Evolutionary conservation across 257 asterid species (phyloP).

Genomic region (Solanum gandarillasii): DNA sequence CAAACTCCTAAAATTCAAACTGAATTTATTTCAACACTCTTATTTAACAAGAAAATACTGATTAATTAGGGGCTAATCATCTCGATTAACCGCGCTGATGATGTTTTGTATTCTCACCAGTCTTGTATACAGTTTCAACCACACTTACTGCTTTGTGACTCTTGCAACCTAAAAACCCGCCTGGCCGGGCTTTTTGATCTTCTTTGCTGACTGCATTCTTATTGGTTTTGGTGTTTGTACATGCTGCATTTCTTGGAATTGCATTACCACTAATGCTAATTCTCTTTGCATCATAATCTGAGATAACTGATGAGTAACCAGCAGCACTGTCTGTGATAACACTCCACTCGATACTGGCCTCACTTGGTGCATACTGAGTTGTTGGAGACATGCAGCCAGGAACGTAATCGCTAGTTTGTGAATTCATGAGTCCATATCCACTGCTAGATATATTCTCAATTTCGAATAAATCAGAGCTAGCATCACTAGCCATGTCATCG

Average conservation of each 20-base stretch:
- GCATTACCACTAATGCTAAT: slow-evolving; percentile 17
- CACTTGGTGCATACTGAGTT: slow-evolving; percentile 62
- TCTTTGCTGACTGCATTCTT: slow-evolving; percentile 10
- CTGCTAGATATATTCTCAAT: slow-evolving; percentile 52
- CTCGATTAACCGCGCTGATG: neutral
- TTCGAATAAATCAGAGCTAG: slow-evolving; percentile 78
- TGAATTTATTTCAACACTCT: neutral
- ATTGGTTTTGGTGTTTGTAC: neutral
- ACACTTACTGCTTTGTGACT: slow-evolving; percentile 45
- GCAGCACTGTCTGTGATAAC: slow-evolving; percentile 75
- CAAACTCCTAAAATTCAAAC: neutral
- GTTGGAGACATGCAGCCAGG: slow-evolving; percentile 40
- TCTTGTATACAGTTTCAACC: slow-evolving; percentile 25
- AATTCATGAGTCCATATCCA: slow-evolving; percentile 2
- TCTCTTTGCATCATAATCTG: slow-evolving; percentile 34
- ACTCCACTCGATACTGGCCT: slow-evolving; percentile 79
- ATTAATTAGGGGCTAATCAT: neutral
- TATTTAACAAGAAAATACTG: neutral
- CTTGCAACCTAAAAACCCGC: slow-evolving; percentile 60
- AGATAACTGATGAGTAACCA: slow-evolving; percentile 32
- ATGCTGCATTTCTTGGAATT: neutral
- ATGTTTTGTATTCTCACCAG: slow-evolving; percentile 9
- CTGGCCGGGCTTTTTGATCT: slow-evolving; percentile 11
- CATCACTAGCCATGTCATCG: slow-evolving; percentile 73
- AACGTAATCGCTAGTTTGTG: slow-evolving; percentile 3